Conservation (phyloP, 441 rosid species). For the Mallotus japonicus region DNA sequence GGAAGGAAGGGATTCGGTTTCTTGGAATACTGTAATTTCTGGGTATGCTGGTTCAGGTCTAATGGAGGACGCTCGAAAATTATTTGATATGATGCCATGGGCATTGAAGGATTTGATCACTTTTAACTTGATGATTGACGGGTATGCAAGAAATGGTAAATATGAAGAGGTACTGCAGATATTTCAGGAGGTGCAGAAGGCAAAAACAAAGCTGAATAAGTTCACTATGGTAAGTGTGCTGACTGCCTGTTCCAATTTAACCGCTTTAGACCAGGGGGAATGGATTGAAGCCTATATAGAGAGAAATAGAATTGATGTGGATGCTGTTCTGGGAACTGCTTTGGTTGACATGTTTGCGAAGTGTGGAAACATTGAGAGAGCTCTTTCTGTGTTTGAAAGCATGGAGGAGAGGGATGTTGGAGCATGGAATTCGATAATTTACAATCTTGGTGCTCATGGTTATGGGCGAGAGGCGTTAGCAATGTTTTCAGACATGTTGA, state of each 20-base stretch:
- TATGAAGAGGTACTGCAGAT: neutral
- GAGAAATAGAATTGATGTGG: neutral
- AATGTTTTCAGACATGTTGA: too few relatives aligned
- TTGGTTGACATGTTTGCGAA: too few relatives aligned
- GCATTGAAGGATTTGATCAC: neutral
- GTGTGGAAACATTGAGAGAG: too few relatives aligned
- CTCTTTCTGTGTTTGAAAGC: too few relatives aligned
- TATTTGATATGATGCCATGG: too few relatives aligned
- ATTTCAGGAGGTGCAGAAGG: slow-evolving; percentile 16
- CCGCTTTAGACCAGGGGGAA: slow-evolving; percentile 43
- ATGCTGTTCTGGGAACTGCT: slow-evolving; percentile 12
- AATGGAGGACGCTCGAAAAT: too few relatives aligned
- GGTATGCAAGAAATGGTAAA: slow-evolving; percentile 7
- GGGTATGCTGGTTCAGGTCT: too few relatives aligned
- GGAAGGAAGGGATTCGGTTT: slow-evolving; percentile 16
- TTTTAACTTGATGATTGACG: slow-evolving; percentile 26
- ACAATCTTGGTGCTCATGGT: too few relatives aligned
- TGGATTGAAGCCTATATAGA: slow-evolving; percentile 1
- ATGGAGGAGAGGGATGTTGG: too few relatives aligned
- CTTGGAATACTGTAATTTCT: slow-evolving; percentile 13
- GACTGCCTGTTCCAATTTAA: slow-evolving; percentile 38
- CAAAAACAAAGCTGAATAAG: neutral
- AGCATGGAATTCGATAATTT: too few relatives aligned
- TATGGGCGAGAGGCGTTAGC: too few relatives aligned
- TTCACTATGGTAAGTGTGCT: too few relatives aligned